Conservation (phyloP, 805 yeast genomes). For the Wickerhamiella cacticola region DNA sequence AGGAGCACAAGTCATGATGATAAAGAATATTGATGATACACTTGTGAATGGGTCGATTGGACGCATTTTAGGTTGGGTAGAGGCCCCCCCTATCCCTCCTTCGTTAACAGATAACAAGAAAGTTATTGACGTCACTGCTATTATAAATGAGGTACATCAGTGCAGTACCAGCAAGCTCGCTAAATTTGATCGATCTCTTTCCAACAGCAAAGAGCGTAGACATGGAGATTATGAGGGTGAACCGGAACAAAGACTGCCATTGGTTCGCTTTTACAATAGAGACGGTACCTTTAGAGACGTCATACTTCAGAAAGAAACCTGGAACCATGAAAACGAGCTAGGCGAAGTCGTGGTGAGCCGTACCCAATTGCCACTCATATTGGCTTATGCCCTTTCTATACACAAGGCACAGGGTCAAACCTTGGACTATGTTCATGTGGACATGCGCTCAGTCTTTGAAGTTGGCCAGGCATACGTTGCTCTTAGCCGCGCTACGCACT, state of each 20-base stretch:
- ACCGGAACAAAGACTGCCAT: constrained; percentile 37
- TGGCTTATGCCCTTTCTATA: constrained; percentile 95
- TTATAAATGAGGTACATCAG: not conserved
- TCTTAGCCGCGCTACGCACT: constrained; percentile 71
- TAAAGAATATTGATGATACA: constrained; percentile 63
- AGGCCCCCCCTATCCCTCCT: constrained; percentile 21
- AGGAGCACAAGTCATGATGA: constrained; percentile 90
- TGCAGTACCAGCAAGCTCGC: not conserved
- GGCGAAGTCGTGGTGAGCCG: constrained; percentile 59
- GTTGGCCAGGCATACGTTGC: constrained; percentile 96
- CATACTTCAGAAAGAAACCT: constrained; percentile 67
- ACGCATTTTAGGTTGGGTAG: constrained; percentile 46
- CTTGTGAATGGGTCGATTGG: constrained; percentile 92
- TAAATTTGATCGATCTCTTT: not conserved
- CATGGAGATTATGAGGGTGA: not conserved
- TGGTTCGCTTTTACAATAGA: constrained; percentile 61
- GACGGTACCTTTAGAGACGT: constrained; percentile 67
- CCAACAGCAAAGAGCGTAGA: too few species aligned
- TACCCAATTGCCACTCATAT: constrained; percentile 69
- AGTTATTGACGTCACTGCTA: not conserved
- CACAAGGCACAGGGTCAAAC: constrained; percentile 97
- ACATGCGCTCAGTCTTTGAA: constrained; percentile 65
- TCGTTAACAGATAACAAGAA: constrained; percentile 5
- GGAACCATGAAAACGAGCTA: constrained; percentile 66
- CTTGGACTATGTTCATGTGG: constrained; percentile 60